Conservation (phyloP, 345 rosid genomes). For the Garcia nutans region DNA sequence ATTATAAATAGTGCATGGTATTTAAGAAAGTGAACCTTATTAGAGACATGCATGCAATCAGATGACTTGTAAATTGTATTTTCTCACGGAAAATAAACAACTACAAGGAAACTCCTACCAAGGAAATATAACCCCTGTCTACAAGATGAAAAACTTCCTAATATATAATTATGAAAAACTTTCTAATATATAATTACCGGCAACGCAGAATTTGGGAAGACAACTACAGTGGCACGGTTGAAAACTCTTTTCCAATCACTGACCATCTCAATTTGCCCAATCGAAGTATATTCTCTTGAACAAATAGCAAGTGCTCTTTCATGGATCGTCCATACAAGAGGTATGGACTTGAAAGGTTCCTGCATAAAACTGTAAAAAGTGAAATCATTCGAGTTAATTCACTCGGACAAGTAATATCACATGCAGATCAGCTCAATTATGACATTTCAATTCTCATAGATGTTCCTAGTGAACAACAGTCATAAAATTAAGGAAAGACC, state of each 20-base stretch:
- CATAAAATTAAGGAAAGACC: background rate
- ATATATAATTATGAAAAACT: background rate
- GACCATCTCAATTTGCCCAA: slow-evolving; percentile 63
- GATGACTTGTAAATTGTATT: background rate
- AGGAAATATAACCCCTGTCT: background rate
- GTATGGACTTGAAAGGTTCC: slow-evolving; percentile 93
- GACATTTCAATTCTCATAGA: background rate
- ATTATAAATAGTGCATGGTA: background rate
- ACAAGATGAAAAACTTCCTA: background rate
- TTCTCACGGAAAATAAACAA: background rate
- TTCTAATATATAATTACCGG: slow-evolving; percentile 53
- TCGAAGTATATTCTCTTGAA: slow-evolving; percentile 58
- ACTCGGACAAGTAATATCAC: background rate
- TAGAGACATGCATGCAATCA: background rate
- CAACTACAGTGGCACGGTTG: slow-evolving; percentile 69
- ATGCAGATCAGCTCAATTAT: background rate
- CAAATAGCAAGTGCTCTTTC: slow-evolving; percentile 67
- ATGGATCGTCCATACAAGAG: slow-evolving; percentile 80
- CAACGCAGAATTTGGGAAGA: slow-evolving; percentile 72
- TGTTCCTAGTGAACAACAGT: background rate
- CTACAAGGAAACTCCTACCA: background rate
- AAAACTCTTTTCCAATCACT: slow-evolving; percentile 82
- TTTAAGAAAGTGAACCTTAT: background rate
- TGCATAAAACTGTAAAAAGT: slow-evolving; percentile 75
- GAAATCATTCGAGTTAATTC: slow-evolving; percentile 37